Conservation (phyloP, 208 protist species). For the Strigomonas galati region DNA sequence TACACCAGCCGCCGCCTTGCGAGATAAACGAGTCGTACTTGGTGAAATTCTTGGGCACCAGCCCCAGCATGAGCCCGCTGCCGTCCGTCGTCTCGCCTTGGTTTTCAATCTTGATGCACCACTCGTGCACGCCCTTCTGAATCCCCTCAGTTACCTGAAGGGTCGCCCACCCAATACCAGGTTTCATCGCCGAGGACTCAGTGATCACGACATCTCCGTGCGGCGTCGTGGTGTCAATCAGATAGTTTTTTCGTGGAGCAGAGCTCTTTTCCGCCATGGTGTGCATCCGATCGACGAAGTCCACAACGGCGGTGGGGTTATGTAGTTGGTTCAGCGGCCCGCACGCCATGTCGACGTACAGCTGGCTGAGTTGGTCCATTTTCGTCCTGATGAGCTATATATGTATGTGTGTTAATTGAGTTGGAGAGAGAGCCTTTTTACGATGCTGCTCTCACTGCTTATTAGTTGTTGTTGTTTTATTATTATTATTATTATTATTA, state of each 20-base stretch:
- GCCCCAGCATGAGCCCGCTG: conserved; percentile 91
- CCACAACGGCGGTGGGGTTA: conserved; percentile 51
- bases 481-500: too few species aligned
- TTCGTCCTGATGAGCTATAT: background rate
- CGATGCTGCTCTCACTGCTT: too few species aligned
- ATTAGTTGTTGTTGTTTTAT: background rate
- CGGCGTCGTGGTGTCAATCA: conserved; percentile 85
- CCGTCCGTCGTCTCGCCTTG: conserved; percentile 91
- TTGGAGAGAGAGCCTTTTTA: too few species aligned
- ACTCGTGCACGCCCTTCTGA: conserved; percentile 85
- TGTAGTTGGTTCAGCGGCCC: conserved; percentile 66
- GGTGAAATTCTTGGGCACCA: conserved; percentile 84
- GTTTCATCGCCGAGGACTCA: conserved; percentile 87
- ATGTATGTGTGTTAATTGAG: background rate
- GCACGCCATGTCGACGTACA: conserved; percentile 75
- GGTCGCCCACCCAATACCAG: conserved; percentile 90
- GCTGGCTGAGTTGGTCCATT: conserved; percentile 80
- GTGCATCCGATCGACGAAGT: conserved; percentile 77
- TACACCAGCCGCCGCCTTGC: conserved; percentile 90
- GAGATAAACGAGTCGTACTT: conserved; percentile 94
- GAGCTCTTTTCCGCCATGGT: conserved; percentile 59
- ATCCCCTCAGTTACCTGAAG: conserved; percentile 89
- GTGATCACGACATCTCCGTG: conserved; percentile 88
- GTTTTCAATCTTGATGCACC: conserved; percentile 88
- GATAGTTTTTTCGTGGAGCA: conserved; percentile 76